phyloP scores from a whole-genome alignment of 345 rosid genomes.

The Rhodamnia rubescens region DNA sequence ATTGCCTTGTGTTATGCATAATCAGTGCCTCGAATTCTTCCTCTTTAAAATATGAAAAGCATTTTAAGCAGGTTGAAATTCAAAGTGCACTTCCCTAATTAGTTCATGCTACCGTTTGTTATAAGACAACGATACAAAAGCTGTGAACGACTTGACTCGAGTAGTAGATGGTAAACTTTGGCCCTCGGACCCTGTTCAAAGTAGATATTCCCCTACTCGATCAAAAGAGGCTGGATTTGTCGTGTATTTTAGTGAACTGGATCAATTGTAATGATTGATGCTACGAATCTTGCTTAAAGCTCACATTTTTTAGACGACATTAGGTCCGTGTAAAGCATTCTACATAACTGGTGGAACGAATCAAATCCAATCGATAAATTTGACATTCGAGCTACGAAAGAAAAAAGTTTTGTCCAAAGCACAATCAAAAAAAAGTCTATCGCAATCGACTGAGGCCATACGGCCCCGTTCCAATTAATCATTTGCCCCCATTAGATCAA shows the following conservation, averaged over 20 bases:
- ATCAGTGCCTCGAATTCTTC: not conserved
- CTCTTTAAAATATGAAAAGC: too few species aligned
- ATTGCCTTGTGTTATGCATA: not conserved
- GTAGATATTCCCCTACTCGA: not conserved
- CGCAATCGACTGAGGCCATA: not conserved
- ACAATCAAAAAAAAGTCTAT: not conserved
- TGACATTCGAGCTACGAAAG: not conserved
- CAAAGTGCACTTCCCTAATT: not conserved
- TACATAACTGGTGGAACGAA: not conserved
- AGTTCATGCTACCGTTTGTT: not conserved
- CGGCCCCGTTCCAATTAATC: not conserved
- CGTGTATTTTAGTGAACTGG: not conserved
- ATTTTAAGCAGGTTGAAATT: not conserved
- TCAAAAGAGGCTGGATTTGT: not conserved
- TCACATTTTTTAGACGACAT: not conserved
- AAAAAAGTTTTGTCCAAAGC: not conserved
- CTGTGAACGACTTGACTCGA: not conserved
- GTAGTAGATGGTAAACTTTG: not conserved
- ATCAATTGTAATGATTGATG: not conserved
- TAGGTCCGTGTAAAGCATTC: not conserved
- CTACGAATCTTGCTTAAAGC: not conserved
- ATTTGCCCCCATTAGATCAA: not conserved
- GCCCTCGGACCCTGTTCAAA: not conserved
- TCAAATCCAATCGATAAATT: not conserved
- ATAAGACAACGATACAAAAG: not conserved